These are phyloP conservation scores for Turritis glabra DNA, from an alignment of 345 rosid species.

Conservation along the genomic window DNA sequence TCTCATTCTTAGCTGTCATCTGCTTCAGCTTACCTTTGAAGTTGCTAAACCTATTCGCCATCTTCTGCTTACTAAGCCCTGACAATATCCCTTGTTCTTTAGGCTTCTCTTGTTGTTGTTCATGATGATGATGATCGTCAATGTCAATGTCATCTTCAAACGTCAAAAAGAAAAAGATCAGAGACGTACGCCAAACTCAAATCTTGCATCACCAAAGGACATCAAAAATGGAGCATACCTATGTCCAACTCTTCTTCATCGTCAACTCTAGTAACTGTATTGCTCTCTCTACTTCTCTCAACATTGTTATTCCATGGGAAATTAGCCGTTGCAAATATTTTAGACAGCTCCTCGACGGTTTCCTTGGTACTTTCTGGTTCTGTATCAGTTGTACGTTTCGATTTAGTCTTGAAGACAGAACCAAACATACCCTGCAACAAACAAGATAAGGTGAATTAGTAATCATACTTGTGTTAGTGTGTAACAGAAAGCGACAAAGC, in stretches of 20 bases:
- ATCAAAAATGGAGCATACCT: constrained; percentile 46
- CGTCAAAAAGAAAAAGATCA: background rate
- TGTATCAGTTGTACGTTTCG: constrained; percentile 51
- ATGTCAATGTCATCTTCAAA: constrained; percentile 81
- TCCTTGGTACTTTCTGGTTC: constrained; percentile 70
- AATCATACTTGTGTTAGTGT: background rate
- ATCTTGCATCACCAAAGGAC: background rate
- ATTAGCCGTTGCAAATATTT: constrained; percentile 59
- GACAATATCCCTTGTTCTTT: constrained; percentile 68
- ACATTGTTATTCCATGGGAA: constrained; percentile 49
- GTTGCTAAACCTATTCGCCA: constrained; percentile 66
- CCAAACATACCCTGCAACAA: constrained; percentile 71
- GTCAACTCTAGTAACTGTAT: constrained; percentile 32
- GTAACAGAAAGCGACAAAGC: background rate
- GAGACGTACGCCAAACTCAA: background rate
- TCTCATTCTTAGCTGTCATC: constrained; percentile 69
- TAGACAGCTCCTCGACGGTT: constrained; percentile 61
- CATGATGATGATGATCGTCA: constrained; percentile 39
- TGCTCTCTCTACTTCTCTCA: constrained; percentile 11
- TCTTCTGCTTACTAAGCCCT: constrained; percentile 66
- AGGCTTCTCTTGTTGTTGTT: constrained; percentile 48
- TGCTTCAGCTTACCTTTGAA: constrained; percentile 73
- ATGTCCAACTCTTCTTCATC: constrained; percentile 59
- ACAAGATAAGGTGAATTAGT: constrained; percentile 4
- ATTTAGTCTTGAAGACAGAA: constrained; percentile 71